Base-by-base conservation (phyloP, 2,329 filamentous ascomycete genomes). In the Xylariaceae sp. region DNA sequence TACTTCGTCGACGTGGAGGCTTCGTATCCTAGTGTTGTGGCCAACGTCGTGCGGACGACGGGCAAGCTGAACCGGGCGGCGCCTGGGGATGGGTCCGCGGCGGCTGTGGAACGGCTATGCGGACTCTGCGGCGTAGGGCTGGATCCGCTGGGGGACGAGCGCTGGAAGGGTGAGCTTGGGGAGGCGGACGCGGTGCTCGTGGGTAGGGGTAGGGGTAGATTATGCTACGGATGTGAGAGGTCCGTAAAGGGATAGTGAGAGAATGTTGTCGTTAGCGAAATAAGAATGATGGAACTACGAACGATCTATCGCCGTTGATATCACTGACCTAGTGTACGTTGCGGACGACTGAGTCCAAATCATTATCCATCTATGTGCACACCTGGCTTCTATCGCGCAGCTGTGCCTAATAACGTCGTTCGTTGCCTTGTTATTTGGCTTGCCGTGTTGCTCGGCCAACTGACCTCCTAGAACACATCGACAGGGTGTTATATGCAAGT, bases 1-100 rank as follows among this genome's bases (percentile, higher is more conserved):
- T 99, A 96, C 70, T 96, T 99, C 65, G 82, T 84, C 61, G 86
- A 84, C 39, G 89, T 96, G 15, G 92, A 96, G 68, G 82, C 84
- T 60, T 87, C 87, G 55, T 96, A 95, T 66, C 89, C 92, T 2
- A 89, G 88, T 51, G 90, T 97, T 52, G 92, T 99, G 61, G 87
- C 92, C 30, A 99, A 99, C 68, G 94, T 99, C 9, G 92, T 96
- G 5, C 84, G 90, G 58, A 99, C 92, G 32, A 86, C 88, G n/a
- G 86, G 84, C 48, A 96, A 95, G 71, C 77, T 97, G 39, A 76
- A 84, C 43, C 72, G 81, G 61, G 12, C 36, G 10, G 43, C 41
- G 16, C 42, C 56, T n/a, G 34, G 34, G 13, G 34, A 40, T 21
- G 18, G 2, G 9, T 21, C 10, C 10, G 22, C 43, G 68, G 8